Conservation (phyloP, 2,329 filamentous ascomycete genomes). For the Diaporthe velutina region DNA sequence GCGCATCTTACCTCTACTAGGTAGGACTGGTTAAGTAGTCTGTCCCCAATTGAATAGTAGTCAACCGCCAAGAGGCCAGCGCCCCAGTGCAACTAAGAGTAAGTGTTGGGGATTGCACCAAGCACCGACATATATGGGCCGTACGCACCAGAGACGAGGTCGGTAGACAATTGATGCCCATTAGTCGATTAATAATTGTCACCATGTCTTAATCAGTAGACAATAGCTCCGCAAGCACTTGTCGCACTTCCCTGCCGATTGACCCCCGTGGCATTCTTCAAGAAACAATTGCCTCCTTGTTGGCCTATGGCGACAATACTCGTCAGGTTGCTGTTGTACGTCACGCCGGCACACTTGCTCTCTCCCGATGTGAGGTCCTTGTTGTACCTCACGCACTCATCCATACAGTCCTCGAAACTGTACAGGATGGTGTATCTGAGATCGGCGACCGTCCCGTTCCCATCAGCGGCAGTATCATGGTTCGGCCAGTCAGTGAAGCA, state of each 20-base stretch:
- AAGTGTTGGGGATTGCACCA: too few relatives aligned
- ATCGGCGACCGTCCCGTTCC: neutral
- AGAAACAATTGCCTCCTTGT: constrained; percentile 14
- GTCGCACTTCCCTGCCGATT: constrained; percentile 12
- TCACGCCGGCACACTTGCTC: constrained; percentile 5
- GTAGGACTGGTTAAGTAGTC: too few relatives aligned
- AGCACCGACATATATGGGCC: too few relatives aligned
- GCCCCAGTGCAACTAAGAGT: too few relatives aligned
- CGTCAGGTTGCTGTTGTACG: constrained; percentile 18
- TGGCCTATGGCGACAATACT: constrained; percentile 16
- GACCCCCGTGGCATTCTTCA: neutral
- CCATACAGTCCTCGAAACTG: constrained; percentile 18
- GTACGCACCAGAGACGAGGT: too few relatives aligned
- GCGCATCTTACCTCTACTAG: too few relatives aligned
- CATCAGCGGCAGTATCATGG: neutral
- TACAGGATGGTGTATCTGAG: neutral
- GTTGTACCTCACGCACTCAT: constrained; percentile 5
- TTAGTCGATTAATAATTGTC: too few relatives aligned
- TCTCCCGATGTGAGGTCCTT: neutral
- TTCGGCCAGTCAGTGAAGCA: constrained; percentile 21
- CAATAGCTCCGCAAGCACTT: constrained; percentile 14
- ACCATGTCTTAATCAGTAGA: neutral
- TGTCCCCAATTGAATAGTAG: too few relatives aligned
- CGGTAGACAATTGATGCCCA: too few relatives aligned
- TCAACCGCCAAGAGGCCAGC: too few relatives aligned